These are phyloP conservation scores for Xylaria sp. DNA, from an alignment of 2,329 filamentous ascomycete genomes.

Conservation along the genomic window DNA sequence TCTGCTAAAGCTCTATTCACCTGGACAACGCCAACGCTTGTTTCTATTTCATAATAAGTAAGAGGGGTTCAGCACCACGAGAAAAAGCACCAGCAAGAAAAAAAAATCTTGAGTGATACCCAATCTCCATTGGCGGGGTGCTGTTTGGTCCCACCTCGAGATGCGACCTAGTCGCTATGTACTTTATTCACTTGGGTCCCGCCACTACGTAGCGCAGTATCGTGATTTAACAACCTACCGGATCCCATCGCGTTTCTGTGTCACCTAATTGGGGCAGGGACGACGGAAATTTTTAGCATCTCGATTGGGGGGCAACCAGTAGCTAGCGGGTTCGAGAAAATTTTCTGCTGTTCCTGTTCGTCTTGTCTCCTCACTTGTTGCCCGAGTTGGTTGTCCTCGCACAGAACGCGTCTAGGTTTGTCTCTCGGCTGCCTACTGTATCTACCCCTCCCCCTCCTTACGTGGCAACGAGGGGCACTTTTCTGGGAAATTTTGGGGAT, in stretches of 20 bases:
- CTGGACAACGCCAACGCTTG: constrained; percentile 34
- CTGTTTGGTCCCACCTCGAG: constrained; percentile 28
- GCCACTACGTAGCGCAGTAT: neutral
- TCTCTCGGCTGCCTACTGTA: neutral
- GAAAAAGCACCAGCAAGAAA: constrained; percentile 15
- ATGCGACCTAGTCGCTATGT: constrained; percentile 16
- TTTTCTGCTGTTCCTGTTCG: constrained; percentile 3
- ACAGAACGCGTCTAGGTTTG: neutral
- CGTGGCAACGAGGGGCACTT: constrained; percentile 32
- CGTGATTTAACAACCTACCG: neutral
- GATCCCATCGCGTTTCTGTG: constrained; percentile 3
- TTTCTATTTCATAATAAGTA: constrained; percentile 34
- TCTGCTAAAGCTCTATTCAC: constrained; percentile 24
- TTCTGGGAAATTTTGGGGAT: neutral
- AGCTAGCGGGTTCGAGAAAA: constrained; percentile 14
- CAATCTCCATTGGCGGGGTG: constrained; percentile 37
- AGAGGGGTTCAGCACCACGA: constrained; percentile 27
- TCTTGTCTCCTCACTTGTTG: constrained; percentile 10
- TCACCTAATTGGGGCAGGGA: constrained; percentile 20
- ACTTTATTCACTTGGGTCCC: constrained; percentile 3
- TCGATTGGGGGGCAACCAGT: constrained; percentile 10
- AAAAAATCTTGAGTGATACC: constrained; percentile 29
- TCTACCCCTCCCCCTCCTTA: constrained; percentile 28
- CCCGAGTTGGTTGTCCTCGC: neutral
- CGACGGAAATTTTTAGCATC: neutral